phyloP scores from a whole-genome alignment of 2,329 filamentous ascomycete genomes.

The Stachybotrys echinatus region DNA sequence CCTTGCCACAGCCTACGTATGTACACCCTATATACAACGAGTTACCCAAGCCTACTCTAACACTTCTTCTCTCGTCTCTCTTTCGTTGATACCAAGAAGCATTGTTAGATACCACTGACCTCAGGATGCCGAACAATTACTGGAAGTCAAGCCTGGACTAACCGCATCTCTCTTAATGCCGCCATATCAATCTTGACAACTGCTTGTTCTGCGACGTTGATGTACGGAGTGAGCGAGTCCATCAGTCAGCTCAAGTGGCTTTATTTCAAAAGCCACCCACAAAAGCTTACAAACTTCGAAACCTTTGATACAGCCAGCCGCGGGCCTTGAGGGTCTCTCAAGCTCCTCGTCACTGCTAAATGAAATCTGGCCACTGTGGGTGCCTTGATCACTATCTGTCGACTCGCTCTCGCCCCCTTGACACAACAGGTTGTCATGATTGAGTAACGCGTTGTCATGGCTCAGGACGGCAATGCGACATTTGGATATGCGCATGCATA shows the following conservation, averaged over 20 bases:
- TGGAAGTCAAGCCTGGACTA: too few species aligned
- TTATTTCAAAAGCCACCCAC: constrained; percentile 3
- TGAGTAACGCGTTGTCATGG: background rate
- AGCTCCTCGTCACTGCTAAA: constrained; percentile 1
- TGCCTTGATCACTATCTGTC: constrained; percentile 5
- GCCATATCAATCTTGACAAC: constrained; percentile 6
- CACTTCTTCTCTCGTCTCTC: too few species aligned
- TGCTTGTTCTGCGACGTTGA: constrained; percentile 3
- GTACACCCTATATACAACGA: too few species aligned
- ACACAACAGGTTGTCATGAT: constrained; percentile 5
- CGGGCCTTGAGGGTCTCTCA: constrained; percentile 4
- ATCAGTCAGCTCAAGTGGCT: constrained; percentile 11
- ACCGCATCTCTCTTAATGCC: constrained; percentile 7
- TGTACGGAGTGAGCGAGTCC: constrained; percentile 8
- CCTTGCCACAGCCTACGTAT: too few species aligned
- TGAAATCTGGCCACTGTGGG: constrained; percentile 9
- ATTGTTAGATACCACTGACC: too few species aligned
- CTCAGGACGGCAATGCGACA: background rate
- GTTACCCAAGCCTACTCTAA: too few species aligned
- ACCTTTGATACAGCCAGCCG: constrained; percentile 9
- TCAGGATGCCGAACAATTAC: too few species aligned
- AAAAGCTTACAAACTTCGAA: constrained; percentile 2
- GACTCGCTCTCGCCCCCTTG: constrained; percentile 5
- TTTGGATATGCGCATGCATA: constrained; percentile 6
- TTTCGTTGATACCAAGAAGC: too few species aligned